Evolutionary conservation across 2,329 filamentous ascomycete genomes (phyloP).

Genomic region (Diaporthe capsici): DNA sequence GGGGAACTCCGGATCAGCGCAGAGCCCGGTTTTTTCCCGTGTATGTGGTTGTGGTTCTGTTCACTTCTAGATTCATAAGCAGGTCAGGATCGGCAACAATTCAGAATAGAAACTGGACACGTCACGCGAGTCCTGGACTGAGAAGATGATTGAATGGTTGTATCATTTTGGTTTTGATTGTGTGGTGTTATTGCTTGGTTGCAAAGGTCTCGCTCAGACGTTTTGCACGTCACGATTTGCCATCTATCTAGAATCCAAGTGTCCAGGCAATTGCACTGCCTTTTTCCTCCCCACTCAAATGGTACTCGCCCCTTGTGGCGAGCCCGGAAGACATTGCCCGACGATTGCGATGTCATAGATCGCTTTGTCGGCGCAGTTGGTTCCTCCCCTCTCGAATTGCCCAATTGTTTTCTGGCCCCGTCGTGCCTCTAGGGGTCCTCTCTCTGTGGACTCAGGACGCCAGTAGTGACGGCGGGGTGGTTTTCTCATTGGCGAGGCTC

Average conservation of each 20-base stretch:
- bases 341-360: neutral
- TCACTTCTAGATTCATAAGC: neutral
- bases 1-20: slow-evolving; percentile 11
- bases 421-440: neutral
- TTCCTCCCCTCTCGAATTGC: neutral
- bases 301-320: slow-evolving; percentile 12
- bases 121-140: neutral
- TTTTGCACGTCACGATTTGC: slow-evolving; percentile 6
- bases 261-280: neutral
- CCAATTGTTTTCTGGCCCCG: slow-evolving; percentile 2
- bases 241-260: neutral
- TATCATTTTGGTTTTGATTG: slow-evolving; percentile 15
- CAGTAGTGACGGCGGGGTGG: neutral
- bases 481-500: slow-evolving; percentile 28
- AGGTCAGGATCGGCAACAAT: neutral
- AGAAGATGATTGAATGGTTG: slow-evolving; percentile 6
- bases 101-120: slow-evolving; percentile 22
- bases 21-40: neutral
- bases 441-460: neutral
- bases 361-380: neutral
- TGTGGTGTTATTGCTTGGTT: neutral
- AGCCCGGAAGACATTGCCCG: neutral
- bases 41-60: neutral
- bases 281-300: neutral
- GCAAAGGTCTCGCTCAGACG: neutral